Evolutionary conservation across 2,329 filamentous ascomycete species (phyloP), one percentile per base, ranked within the genome.

Genomic region (Aspergillus puulaauensis): DNA sequence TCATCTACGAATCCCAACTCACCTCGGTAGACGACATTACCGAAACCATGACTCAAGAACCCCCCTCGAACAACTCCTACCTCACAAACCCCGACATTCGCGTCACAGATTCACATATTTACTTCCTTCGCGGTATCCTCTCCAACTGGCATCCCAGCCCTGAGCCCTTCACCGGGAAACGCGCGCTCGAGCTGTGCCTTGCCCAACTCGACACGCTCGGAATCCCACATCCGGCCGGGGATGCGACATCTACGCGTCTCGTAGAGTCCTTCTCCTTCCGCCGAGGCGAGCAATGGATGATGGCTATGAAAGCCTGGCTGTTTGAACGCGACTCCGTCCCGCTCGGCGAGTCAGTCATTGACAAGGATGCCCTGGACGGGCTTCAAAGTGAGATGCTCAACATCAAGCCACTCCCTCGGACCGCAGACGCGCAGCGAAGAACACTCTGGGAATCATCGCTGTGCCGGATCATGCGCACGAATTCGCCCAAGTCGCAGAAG

Each of bases 271-370:
- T 52, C 27, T 12, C n/a, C 19, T 61, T 61, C 45, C 27, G n/a
- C 23, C 49, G 56, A 39, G 58, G 58, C n/a, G 58, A 61, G 37
- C 58, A 61, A 39, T 61, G 58, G 58, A 61, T 61, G 58, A 61
- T 61, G 58, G 58, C 56, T 2, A 21, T 58, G 17, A 61, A 61
- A 15, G 56, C 56, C 19, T 61, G 58, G 58, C 44, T 61, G 14
- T 61, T 61, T n/a, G 58, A 61, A n/a, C 43, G 52, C 23, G 47
- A 51, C 37, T 52, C 49, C 7, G 12, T 21, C 8, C 31, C 31
- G 2, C 46, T 52, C n/a, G 52, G 48, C 21, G 48, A 55, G 7
- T 27, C 12, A 1, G 45, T 45, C 17, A 24, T 54, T 19, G 33
- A 50, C 0, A 31, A 55, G 1, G 21, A 24, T 14, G 14, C 39